These are phyloP conservation scores for Candida buenavistaensis DNA, from an alignment of 1,139 yeast species.

Conservation along the genomic window DNA sequence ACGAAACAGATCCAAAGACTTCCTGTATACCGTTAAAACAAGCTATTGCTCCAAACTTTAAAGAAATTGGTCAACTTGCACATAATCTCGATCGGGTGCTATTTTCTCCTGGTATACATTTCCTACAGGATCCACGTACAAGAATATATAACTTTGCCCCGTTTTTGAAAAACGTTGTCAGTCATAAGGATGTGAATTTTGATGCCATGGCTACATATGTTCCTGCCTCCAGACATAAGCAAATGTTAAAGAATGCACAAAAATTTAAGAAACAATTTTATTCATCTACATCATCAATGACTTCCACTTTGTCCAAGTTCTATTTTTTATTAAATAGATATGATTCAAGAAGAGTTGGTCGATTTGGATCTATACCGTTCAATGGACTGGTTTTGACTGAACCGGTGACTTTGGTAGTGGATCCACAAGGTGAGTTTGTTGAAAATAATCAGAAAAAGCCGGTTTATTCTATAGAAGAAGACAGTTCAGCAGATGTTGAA, in stretches of 20 bases:
- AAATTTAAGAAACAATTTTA: conserved; percentile 46
- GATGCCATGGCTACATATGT: conserved; percentile 56
- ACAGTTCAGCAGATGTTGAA: conserved; percentile 67
- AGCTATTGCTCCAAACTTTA: conserved; percentile 23
- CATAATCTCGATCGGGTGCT: conserved; percentile 69
- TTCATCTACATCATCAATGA: conserved; percentile 89
- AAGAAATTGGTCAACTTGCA: conserved; percentile 44
- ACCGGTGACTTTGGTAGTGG: conserved; percentile 45
- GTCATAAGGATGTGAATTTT: conserved; percentile 70
- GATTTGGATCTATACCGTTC: conserved; percentile 40
- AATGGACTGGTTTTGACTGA: conserved; percentile 27
- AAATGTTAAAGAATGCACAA: conserved; percentile 50
- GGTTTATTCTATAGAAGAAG: conserved; percentile 68
- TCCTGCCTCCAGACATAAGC: conserved; percentile 66
- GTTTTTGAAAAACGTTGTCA: conserved; percentile 58
- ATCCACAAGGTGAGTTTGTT: conserved; percentile 26
- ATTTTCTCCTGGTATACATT: conserved; percentile 84
- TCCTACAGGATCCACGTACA: conserved; percentile 73
- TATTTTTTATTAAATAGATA: conserved; percentile 70
- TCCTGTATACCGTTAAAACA: conserved; percentile 22
- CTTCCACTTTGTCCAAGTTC: conserved; percentile 69
- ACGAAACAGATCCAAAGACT: no score
- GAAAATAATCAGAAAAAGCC: conserved; percentile 24
- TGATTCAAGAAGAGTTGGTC: conserved; percentile 16
- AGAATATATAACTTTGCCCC: conserved; percentile 71